Evolutionary conservation across 2,329 filamentous ascomycete genomes (phyloP).

Genomic region (Botryotinia calthae): DNA sequence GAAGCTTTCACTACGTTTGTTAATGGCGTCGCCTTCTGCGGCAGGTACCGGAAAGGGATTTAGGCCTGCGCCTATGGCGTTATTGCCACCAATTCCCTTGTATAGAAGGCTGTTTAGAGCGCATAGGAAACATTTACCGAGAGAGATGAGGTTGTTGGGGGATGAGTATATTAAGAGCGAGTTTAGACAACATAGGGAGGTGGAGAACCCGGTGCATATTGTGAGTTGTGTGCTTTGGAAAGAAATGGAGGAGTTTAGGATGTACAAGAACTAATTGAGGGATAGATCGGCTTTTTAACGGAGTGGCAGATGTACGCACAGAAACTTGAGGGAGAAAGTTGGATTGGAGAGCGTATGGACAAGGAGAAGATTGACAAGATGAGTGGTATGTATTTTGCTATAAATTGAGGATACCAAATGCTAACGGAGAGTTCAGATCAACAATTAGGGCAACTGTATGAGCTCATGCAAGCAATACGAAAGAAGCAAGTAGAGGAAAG

Average conservation of each 20-base stretch:
- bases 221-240: conserved; percentile 51
- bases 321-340: conserved; percentile 80
- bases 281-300: conserved; percentile 86
- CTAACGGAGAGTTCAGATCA: conserved; percentile 59
- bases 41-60: conserved; percentile 30
- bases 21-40: conserved; percentile 33
- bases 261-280: not conserved
- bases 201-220: conserved; percentile 90
- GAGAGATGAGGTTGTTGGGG: conserved; percentile 75
- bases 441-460: conserved; percentile 89
- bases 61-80: conserved; percentile 34
- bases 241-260: not conserved
- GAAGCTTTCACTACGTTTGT: conserved; percentile 29
- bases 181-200: conserved; percentile 76
- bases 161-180: conserved; percentile 93
- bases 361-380: conserved; percentile 83
- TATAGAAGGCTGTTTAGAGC: conserved; percentile 85
- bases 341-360: conserved; percentile 83
- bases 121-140: conserved; percentile 74
- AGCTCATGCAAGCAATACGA: conserved; percentile 81
- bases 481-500: conserved; percentile 35
- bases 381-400: conserved; percentile 65
- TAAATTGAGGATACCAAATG: not conserved
- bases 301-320: conserved; percentile 98
- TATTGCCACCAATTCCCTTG: conserved; percentile 60